Base-by-base conservation (phyloP, 768 basidiomycete species). In the Russula emetica region DNA sequence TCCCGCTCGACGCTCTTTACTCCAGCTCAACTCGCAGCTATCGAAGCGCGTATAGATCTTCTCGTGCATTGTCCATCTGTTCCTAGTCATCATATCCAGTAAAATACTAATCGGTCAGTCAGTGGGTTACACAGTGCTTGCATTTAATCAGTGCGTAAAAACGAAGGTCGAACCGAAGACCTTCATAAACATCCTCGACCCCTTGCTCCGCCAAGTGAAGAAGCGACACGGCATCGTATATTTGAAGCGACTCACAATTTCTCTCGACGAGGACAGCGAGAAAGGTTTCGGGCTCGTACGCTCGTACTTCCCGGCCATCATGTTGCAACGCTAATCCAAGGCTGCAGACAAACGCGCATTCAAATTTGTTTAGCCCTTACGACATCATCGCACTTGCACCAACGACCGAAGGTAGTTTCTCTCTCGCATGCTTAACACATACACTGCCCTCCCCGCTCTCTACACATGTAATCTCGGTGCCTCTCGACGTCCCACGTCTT, bases 71-170 rank as follows among this genome's bases (percentile, higher is more conserved):
- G 90, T 91, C 66, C 71, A 87, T 81, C 63, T 51, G 36, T 47
- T 30, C 34, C 38, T 34, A 28, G 42, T 4, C 24, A 10, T 57
- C 24, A 22, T 40, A 14, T 24, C n/a, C 22, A 40, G 58, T 16
- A 24, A 40, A n/a, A n/a, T 60, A 4, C 44, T 70, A 69, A 60
- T 71, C 58, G 14, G 55, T 57, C 22, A 55, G 36, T 34, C 72
- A 95, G 92, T 95, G 78, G 93, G 93, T 80, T 95, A 94, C 75
- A 83, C 86, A 32, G 85, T 92, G 40, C 71, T 95, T 52, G 88
- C 86, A 1, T 79, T 95, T 66, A 88, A 84, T 69, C 90, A 94
- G 69, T 84, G 82, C 2, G 80, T 89, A 18, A 77, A 84, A 61
- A 85, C 85, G 58, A 85, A 83, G 64, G 78, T 92, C n/a, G 89